These are phyloP conservation scores for Cordyceps farinosa DNA, from an alignment of 2,329 filamentous ascomycete genomes.

Conservation along the genomic window DNA sequence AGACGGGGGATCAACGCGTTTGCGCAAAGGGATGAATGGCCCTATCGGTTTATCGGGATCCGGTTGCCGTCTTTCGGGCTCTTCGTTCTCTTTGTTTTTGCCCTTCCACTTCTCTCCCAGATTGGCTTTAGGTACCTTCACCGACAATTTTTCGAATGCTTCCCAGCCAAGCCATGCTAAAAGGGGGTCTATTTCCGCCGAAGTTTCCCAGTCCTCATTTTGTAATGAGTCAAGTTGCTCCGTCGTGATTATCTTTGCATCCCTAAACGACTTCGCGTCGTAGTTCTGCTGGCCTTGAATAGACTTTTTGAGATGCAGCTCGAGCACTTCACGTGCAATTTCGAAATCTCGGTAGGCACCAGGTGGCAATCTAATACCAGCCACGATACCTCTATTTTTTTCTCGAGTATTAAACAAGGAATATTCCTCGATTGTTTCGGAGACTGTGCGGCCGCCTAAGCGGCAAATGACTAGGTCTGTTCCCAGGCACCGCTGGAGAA, in stretches of 20 bases:
- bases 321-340: not conserved
- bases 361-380: not conserved
- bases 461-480: constrained; percentile 41
- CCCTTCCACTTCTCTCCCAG: not conserved
- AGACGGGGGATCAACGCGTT: constrained; percentile 20
- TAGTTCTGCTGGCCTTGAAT: not conserved
- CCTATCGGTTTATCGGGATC: constrained; percentile 12
- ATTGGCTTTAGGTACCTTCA: not conserved
- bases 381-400: constrained; percentile 10
- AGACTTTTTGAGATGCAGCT: not conserved
- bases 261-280: not conserved
- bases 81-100: not conserved
- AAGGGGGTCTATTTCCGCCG: constrained; percentile 11
- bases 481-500: constrained; percentile 59
- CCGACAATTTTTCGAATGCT: not conserved
- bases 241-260: constrained; percentile 51
- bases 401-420: constrained; percentile 62
- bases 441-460: constrained; percentile 65
- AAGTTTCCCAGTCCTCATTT: constrained; percentile 39
- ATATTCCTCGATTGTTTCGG: constrained; percentile 59
- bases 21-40: not conserved
- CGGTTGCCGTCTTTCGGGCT: not conserved
- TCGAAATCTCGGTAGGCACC: not conserved
- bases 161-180: constrained; percentile 22
- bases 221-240: constrained; percentile 61